These are phyloP conservation scores for Botryotinia convoluta DNA, from an alignment of 2,329 filamentous ascomycete genomes.

Conservation along the genomic window DNA sequence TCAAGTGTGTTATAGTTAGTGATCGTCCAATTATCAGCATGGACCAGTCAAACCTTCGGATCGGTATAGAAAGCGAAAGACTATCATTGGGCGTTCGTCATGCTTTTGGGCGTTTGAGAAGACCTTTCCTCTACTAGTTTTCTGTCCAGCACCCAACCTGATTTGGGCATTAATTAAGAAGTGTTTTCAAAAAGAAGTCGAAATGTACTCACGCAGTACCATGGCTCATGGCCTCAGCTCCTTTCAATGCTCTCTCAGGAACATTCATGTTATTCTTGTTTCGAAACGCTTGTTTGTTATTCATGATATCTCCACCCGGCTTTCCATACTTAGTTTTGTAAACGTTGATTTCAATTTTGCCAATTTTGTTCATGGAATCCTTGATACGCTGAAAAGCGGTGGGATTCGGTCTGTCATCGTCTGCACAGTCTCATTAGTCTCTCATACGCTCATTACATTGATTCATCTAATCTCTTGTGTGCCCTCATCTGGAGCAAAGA, in stretches of 20 bases:
- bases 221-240: slow-evolving; percentile 14
- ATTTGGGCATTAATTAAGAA: neutral
- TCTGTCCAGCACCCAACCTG: neutral
- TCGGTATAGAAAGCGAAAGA: slow-evolving; percentile 11
- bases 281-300: slow-evolving; percentile 5
- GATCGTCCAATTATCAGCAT: neutral
- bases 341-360: slow-evolving; percentile 24
- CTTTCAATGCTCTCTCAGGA: slow-evolving; percentile 28
- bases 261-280: neutral
- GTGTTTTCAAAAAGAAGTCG: neutral
- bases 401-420: neutral
- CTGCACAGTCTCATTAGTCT: neutral
- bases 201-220: slow-evolving; percentile 23
- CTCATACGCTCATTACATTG: neutral
- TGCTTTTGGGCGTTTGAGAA: neutral
- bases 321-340: slow-evolving; percentile 22
- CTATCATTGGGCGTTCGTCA: neutral
- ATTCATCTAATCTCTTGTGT: too few species aligned
- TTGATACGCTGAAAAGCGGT: neutral
- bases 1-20: neutral
- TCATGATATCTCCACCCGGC: slow-evolving; percentile 4
- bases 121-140: slow-evolving; percentile 1
- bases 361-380: slow-evolving; percentile 18
- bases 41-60: slow-evolving; percentile 3
- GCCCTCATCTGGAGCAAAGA: too few species aligned